Percentiles rank a stretch among this genome's conserved stretches.
Conservation (phyloP, 225 moss, liverwort and hornwort species). For the Rhytidiadelphus loreus region DNA sequence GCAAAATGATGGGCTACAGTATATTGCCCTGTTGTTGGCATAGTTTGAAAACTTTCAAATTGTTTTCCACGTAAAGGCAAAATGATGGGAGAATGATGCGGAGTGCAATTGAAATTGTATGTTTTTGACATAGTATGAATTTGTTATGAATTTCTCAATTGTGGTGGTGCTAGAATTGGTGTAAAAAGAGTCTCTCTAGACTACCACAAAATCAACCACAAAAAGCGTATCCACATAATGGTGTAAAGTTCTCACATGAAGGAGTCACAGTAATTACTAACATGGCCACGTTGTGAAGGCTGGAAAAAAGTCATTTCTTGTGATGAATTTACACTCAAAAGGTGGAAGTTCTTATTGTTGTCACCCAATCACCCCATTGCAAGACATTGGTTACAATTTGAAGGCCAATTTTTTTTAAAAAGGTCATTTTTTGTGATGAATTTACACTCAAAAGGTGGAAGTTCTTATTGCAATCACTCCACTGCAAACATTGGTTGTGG, state of each 20-base stretch:
- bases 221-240: fast-evolving
- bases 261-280: no score
- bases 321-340: neutral
- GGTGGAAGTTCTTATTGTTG: no score
- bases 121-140: neutral
- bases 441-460: neutral
- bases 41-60: no score
- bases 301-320: neutral
- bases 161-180: fast-evolving
- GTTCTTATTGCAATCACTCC: fast-evolving
- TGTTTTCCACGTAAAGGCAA: neutral
- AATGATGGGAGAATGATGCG: no score
- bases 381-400: neutral
- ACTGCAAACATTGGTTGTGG: neutral
- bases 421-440: neutral
- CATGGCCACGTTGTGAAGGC: neutral
- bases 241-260: fast-evolving
- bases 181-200: fast-evolving
- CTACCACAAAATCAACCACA: neutral
- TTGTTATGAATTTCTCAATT: neutral
- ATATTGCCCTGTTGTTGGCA: neutral
- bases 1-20: no score
- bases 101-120: neutral
- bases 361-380: fast-evolving
- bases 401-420: no score